Conservation (phyloP, 805 yeast species). For the Pachysolen tannophilus region DNA sequence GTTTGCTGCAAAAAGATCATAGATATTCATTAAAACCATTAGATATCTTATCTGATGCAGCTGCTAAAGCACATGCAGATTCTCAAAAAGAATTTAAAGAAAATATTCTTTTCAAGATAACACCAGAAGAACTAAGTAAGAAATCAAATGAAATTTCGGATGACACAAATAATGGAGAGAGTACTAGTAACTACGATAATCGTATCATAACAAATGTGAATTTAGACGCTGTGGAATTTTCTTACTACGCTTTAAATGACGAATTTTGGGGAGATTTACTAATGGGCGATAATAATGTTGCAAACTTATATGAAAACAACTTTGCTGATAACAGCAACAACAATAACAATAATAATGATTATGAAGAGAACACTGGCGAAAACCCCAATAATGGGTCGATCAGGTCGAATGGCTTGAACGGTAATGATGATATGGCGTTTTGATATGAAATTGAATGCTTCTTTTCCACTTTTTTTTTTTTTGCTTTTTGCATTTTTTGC, state of each 20-base stretch:
- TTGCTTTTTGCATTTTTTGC: too few relatives aligned
- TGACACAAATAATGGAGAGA: background rate
- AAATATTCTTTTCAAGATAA: too few relatives aligned
- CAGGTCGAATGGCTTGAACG: too few relatives aligned
- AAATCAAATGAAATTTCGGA: background rate
- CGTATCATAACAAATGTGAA: background rate
- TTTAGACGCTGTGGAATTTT: slow-evolving; percentile 31
- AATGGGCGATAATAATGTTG: slow-evolving; percentile 14
- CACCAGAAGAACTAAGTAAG: background rate
- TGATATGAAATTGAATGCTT: too few relatives aligned
- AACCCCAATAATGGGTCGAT: too few relatives aligned
- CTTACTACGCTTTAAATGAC: slow-evolving; percentile 51
- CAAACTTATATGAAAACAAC: background rate
- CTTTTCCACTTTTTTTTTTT: too few relatives aligned
- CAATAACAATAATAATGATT: too few relatives aligned
- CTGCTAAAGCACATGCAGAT: background rate
- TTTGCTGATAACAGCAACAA: background rate
- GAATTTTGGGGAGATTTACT: slow-evolving; percentile 65
- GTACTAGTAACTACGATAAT: background rate
- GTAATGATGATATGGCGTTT: too few relatives aligned
- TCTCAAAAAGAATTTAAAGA: too few relatives aligned
- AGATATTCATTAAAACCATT: background rate
- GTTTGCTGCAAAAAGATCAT: background rate
- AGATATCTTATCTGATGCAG: background rate
- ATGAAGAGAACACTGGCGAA: too few relatives aligned